Percentiles rank a stretch among this genome's conserved stretches.
Evolutionary conservation across 495 filamentous ascomycete species (phyloP).

Genomic region (Podospora pseudoanserina): DNA sequence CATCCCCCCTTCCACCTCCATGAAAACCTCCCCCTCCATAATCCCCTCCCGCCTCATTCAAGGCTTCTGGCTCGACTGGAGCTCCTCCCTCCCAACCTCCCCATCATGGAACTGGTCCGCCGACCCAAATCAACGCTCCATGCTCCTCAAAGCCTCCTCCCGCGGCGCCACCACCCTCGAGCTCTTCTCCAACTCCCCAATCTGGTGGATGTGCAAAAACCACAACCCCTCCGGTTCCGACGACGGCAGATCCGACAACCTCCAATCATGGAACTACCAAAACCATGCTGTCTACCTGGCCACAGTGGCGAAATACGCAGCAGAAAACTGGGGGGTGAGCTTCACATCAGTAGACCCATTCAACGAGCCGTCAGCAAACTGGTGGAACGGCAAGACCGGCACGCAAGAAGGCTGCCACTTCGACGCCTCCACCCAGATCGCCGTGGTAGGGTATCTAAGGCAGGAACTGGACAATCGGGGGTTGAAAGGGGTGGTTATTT

Average conservation of each 20-base stretch:
- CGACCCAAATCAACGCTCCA: slow-evolving; percentile 32
- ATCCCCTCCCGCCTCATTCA: slow-evolving; percentile 35
- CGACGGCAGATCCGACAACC: slow-evolving; percentile 29
- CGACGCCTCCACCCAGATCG: slow-evolving; percentile 25
- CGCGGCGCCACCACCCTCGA: slow-evolving; percentile 36
- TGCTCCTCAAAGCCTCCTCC: slow-evolving; percentile 34
- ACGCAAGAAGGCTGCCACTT: slow-evolving; percentile 41
- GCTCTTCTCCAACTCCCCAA: slow-evolving; percentile 41
- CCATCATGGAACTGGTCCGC: slow-evolving; percentile 34
- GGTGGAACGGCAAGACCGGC: slow-evolving; percentile 37
- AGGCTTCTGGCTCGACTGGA: slow-evolving; percentile 39
- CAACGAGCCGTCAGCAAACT: slow-evolving; percentile 37
- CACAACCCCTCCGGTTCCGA: slow-evolving; percentile 38
- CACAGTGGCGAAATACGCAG: slow-evolving; percentile 38
- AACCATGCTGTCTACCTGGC: slow-evolving; percentile 39
- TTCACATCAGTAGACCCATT: slow-evolving; percentile 38
- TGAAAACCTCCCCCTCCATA: slow-evolving; percentile 36
- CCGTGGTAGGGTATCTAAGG: slow-evolving; percentile 25
- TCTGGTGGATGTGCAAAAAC: slow-evolving; percentile 43
- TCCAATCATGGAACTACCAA: slow-evolving; percentile 39
- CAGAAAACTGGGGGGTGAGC: slow-evolving; percentile 31
- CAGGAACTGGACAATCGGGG: slow-evolving; percentile 32
- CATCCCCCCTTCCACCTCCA: slow-evolving; percentile 29
- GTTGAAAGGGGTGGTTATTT: slow-evolving; percentile 24
- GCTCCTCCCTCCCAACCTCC: slow-evolving; percentile 24